Evolutionary conservation across 371 early-diverging fungal species (phyloP).

Genomic region (Chytridium lagenaria): DNA sequence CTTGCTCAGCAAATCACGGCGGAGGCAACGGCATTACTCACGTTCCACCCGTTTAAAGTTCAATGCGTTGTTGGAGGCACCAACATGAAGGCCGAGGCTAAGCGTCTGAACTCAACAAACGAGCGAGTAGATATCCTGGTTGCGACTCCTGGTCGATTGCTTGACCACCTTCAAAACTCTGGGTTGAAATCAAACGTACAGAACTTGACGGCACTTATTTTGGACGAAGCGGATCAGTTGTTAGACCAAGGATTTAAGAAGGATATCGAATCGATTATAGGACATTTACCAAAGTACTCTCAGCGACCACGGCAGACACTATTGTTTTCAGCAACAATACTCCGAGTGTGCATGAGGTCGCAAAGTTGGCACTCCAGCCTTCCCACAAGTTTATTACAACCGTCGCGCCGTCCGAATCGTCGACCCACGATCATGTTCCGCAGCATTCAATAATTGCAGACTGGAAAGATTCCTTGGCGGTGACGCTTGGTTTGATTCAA

Average conservation of each 20-base stretch:
- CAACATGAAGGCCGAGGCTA: slow-evolving; percentile 51
- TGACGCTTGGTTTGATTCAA: slow-evolving; percentile 68
- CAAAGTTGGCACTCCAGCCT: slow-evolving; percentile 69
- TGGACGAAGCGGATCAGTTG: slow-evolving; percentile 99
- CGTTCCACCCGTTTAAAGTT: slow-evolving; percentile 69
- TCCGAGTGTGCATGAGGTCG: slow-evolving; percentile 80
- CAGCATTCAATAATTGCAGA: slow-evolving; percentile 78
- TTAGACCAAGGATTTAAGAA: slow-evolving; percentile 98
- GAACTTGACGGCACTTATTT: slow-evolving; percentile 65
- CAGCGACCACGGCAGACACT: slow-evolving; percentile 81
- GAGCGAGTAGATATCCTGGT: slow-evolving; percentile 86
- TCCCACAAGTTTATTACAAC: slow-evolving; percentile 80
- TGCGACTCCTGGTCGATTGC: slow-evolving; percentile 94
- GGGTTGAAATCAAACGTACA: slow-evolving; percentile 29
- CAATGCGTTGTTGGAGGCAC: slow-evolving; percentile 91
- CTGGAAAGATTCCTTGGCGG: slow-evolving; percentile 63
- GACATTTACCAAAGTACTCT: slow-evolving; percentile 69
- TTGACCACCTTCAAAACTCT: slow-evolving; percentile 80
- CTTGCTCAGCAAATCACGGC: slow-evolving; percentile 92
- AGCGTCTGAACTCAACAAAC: slow-evolving; percentile 46
- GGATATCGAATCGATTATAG: slow-evolving; percentile 85
- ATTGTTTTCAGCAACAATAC: slow-evolving; percentile 98
- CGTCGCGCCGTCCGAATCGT: slow-evolving; percentile 82
- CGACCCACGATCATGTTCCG: slow-evolving; percentile 71
- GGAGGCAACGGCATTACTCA: slow-evolving; percentile 77